These are phyloP conservation scores for Babesia caballi DNA, from an alignment of 169 alveolate genomes.

Conservation along the genomic window DNA sequence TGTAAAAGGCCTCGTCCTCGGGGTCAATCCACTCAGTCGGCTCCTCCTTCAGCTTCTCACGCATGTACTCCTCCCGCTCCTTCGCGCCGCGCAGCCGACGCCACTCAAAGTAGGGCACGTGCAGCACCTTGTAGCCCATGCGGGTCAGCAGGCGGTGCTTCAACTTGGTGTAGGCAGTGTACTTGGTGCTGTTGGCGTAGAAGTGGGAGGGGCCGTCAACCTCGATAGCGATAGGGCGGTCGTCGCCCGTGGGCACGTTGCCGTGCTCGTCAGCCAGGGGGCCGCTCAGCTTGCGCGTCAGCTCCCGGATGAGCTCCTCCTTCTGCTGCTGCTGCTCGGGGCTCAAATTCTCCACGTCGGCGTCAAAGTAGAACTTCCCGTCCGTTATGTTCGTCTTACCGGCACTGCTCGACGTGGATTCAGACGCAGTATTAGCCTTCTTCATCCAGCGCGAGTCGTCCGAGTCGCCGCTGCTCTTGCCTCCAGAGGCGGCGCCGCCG, in stretches of 20 bases:
- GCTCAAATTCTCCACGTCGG: conserved; percentile 55
- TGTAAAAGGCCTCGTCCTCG: conserved; percentile 85
- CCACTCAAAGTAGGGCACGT: conserved; percentile 78
- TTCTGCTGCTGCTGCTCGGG: conserved; percentile 64
- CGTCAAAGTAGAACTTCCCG: conserved; percentile 49
- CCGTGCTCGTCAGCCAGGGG: conserved; percentile 70
- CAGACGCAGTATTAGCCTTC: conserved; percentile 4
- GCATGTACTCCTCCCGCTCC: conserved; percentile 89
- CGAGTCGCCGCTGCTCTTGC: neutral
- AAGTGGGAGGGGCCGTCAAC: conserved; percentile 93
- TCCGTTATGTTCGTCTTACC: conserved; percentile 3
- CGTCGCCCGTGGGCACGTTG: conserved; percentile 60
- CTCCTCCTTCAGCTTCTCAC: conserved; percentile 83
- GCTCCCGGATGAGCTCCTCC: conserved; percentile 61
- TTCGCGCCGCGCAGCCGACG: conserved; percentile 81
- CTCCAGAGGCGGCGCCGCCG: neutral
- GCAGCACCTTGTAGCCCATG: conserved; percentile 82
- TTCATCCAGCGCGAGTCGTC: conserved; percentile 35
- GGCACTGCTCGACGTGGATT: neutral
- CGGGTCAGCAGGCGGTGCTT: conserved; percentile 88
- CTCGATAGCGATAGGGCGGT: conserved; percentile 77
- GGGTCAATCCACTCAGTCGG: conserved; percentile 90
- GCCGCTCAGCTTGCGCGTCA: conserved; percentile 59
- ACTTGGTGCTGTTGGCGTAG: conserved; percentile 83
- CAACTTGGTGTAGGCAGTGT: conserved; percentile 84